Percentiles rank a stretch among this genome's conserved stretches.
These are phyloP conservation scores for Aphanomyces euteiches DNA, from an alignment of 352 stramenopile species.

Conservation along the genomic window DNA sequence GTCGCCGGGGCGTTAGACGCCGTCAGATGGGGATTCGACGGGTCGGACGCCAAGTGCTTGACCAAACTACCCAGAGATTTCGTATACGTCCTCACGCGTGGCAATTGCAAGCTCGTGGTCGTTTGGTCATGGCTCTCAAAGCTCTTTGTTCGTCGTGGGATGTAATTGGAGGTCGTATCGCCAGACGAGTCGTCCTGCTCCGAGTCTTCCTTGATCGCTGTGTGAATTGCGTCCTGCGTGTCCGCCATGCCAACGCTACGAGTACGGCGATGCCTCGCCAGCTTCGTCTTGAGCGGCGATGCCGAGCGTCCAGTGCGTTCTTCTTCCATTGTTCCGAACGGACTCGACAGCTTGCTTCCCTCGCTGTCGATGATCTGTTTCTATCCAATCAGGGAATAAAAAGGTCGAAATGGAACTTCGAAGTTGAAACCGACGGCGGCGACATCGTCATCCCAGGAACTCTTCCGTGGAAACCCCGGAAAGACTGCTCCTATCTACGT, in stretches of 20 bases:
- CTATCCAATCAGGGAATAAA: no score
- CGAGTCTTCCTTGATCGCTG: constrained; percentile 4
- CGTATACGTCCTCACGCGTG: constrained; percentile 63
- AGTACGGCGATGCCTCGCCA: constrained; percentile 20
- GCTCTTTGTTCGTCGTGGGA: constrained; percentile 50
- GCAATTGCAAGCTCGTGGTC: constrained; percentile 29
- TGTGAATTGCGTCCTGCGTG: not conserved
- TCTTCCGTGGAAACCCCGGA: no score
- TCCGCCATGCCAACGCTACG: constrained; percentile 23
- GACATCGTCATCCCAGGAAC: no score
- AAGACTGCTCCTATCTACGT: no score
- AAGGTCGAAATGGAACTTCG: no score
- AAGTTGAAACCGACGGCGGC: no score
- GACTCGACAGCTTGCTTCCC: no score
- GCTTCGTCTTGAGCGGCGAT: constrained; percentile 11
- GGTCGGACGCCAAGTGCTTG: constrained; percentile 64
- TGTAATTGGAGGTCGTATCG: no score
- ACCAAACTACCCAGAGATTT: constrained; percentile 77
- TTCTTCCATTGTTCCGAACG: no score
- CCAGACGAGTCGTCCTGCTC: constrained; percentile 27
- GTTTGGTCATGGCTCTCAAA: constrained; percentile 41
- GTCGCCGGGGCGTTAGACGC: not conserved
- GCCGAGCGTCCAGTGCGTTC: no score
- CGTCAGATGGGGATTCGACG: not conserved
- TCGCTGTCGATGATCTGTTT: no score